These are phyloP conservation scores for Claviceps sp. DNA, from an alignment of 2,329 filamentous ascomycete genomes.

Conservation along the genomic window DNA sequence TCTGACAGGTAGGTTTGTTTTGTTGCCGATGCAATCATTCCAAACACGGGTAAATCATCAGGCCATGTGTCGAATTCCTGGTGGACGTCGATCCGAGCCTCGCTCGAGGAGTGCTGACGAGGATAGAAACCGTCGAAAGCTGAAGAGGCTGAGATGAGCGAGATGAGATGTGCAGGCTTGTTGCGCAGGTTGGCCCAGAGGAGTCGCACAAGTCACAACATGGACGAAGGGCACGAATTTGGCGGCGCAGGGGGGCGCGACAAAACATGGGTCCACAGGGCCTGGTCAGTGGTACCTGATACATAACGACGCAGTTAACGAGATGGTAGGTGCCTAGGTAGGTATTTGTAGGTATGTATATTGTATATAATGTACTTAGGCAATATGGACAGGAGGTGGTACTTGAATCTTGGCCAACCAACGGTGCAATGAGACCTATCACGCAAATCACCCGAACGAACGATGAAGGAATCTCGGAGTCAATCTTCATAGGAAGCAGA, in stretches of 20 bases:
- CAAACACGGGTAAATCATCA: neutral
- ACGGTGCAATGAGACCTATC: too few species aligned
- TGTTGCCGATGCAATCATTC: neutral
- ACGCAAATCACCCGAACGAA: too few species aligned
- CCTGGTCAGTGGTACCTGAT: neutral
- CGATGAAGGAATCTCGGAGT: too few species aligned
- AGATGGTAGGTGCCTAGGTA: too few species aligned
- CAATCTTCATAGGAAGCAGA: too few species aligned
- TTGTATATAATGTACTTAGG: too few species aligned
- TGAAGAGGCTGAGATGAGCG: neutral
- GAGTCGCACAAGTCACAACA: neutral
- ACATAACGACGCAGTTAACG: neutral
- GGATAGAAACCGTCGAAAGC: neutral
- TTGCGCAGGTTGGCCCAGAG: neutral
- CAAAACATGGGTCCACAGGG: neutral
- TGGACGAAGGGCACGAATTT: neutral
- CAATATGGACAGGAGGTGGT: too few species aligned
- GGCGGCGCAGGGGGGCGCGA: neutral
- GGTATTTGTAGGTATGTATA: neutral
- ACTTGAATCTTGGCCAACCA: too few species aligned
- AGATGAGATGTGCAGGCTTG: neutral
- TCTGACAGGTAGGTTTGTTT: neutral
- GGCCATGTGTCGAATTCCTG: neutral
- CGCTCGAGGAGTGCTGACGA: neutral
- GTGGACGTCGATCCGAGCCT: neutral